Base-by-base conservation (phyloP, 106 monocot species). In the Dendrobium officinale region DNA sequence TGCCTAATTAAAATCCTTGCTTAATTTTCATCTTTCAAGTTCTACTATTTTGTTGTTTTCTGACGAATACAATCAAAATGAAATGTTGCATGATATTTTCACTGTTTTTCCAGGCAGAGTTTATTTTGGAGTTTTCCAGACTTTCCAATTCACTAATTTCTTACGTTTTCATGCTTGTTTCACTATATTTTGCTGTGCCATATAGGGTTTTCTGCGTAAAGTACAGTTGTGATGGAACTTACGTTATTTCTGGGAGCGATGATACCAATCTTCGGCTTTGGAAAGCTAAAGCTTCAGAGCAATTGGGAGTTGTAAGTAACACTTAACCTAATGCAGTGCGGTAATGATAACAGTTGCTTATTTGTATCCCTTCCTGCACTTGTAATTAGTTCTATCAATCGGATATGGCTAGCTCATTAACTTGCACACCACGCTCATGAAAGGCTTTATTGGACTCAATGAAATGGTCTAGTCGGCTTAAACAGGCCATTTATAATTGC, bases 231-330 rank as follows among this genome's bases (percentile, higher is more conserved):
- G 95, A 99, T 85, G 95, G 84, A 15, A 85, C 91, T 45, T 99
- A 99, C 79, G 74, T 95, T 75, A 88, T 99, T 79, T 99, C 99
- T 80, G 99, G 99, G 18, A 99, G 99, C 86, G 99, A 99, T 87
- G 99, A 99, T 72, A 90, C 93, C 5, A 99, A 99, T 79, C 88
- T 99, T 84, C 91, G 99, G 55, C 77, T 99, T 44, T 99, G 99
- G 95, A 99, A 99, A 85, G 91, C 99, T 40, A 99, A 95, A 81
- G 95, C 99, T 80, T 99, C 99, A 40, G 99, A 99, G 78, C 95
- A 95, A 79, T 51, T 95, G 75, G 99, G 99, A 87, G 87, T 99
- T 85, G 99, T 95, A 89, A 91, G 95, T 74, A 72, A 79, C 6
- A 48, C 77, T 78, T 80, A 9, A 67, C 27, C 67, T 56, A 56